Evolutionary conservation across 2,329 filamentous ascomycete species (phyloP), one percentile per base, ranked within the genome.

Genomic region (Penicillium sp.): DNA sequence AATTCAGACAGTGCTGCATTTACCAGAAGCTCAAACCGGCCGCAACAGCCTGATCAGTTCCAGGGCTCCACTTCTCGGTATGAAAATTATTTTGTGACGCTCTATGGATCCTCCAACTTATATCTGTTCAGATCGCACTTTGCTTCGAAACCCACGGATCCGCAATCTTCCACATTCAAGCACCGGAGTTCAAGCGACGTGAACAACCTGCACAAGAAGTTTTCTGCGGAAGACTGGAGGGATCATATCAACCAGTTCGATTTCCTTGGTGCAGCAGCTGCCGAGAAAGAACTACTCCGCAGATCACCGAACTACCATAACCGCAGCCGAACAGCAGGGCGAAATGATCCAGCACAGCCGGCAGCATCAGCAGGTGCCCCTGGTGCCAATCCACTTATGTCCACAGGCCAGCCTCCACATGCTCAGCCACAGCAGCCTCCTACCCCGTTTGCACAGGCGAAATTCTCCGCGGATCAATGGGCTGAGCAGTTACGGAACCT

Each of bases 161-260:
- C 26, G 15, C 37, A 48, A 33, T 40, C 51, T 36, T 43, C 53
- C 23, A 39, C 51, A 13, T 57, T 57, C 23, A 67, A 60, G 31
- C 63, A 60, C 29, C 63, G 53, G 27, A 64, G 58, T 38, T 56
- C 67, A 37, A 60, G 55, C 28, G 31, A 35, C 3, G 10, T 28
- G 7, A 41, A 41, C 15, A 47, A 56, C 29, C 33, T 64, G 30
- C 62, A 62, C 18, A 65, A 65, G 20, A 62, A 62, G 31, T 73
- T 73, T 33, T 68, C 67, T 4, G 65, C 67, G 1, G 59, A 61
- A 9, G 65, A 67, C 14, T 72, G 68, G 68, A 57, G 63, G 33
- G 59, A 59, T 33, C 63, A 61, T 30, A 57, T 70, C n/a, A 42
- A 49, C 7, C 47, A 50, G 2, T 58, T 64, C 18, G 61, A 65